phyloP scores from a whole-genome alignment of 179 eudicot genomes.

The Gypsophila paniculata region DNA sequence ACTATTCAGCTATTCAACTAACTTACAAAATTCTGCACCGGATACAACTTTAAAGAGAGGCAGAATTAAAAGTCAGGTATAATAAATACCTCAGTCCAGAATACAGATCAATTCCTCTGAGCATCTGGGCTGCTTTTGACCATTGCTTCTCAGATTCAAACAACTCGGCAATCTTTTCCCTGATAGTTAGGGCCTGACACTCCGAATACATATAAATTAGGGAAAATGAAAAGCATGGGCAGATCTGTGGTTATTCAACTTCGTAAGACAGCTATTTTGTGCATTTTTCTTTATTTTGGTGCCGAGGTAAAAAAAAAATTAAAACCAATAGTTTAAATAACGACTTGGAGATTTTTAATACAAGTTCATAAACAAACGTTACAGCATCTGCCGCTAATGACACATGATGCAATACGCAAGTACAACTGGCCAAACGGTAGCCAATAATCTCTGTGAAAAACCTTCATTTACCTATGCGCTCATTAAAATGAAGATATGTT shows the following conservation, averaged over 20 bases:
- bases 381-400: too few relatives aligned
- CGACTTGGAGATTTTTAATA: too few relatives aligned
- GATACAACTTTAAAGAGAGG: background rate
- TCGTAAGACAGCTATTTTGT: too few relatives aligned
- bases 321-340: too few relatives aligned
- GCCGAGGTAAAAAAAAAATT: too few relatives aligned
- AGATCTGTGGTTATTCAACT: too few relatives aligned
- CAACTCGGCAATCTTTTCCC: conserved; percentile 91
- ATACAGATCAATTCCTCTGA: conserved; percentile 95
- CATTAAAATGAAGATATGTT: too few relatives aligned
- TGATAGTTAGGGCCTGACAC: conserved; percentile 67
- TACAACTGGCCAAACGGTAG: background rate
- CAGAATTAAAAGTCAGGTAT: background rate
- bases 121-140: conserved; percentile 99
- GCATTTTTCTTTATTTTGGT: too few relatives aligned
- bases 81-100: conserved; percentile 79
- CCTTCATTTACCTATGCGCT: too few relatives aligned
- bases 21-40: background rate
- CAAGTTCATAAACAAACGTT: too few relatives aligned
- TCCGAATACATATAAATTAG: background rate
- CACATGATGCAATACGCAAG: background rate
- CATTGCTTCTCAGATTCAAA: conserved; percentile 88
- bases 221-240: background rate
- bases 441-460: background rate
- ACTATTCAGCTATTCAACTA: background rate